These are phyloP conservation scores for Trichoderma atrobrunneum DNA, from an alignment of 2,329 filamentous ascomycete genomes.

Conservation along the genomic window DNA sequence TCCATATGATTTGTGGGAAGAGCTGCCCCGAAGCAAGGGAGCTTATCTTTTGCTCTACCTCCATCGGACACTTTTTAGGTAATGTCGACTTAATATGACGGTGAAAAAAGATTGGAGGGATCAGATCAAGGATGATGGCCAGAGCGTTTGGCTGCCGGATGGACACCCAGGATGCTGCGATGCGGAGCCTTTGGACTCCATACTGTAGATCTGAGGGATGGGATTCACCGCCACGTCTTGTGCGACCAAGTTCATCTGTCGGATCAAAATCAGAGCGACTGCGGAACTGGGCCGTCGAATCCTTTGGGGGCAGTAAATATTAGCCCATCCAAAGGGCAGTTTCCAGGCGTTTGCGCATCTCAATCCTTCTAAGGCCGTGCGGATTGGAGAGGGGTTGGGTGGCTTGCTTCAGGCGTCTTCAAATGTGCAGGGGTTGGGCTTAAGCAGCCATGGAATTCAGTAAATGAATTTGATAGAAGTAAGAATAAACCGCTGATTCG, in stretches of 20 bases:
- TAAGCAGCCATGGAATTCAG: background rate
- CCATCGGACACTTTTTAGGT: background rate
- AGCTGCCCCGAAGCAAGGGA: background rate
- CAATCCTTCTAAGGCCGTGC: background rate
- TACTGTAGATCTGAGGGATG: background rate
- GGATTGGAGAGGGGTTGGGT: background rate
- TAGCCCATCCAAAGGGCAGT: background rate
- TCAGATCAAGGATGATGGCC: background rate
- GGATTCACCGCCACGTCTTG: conserved; percentile 10
- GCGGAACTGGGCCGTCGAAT: background rate
- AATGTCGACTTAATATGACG: background rate
- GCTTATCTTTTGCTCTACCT: background rate
- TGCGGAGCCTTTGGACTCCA: conserved; percentile 3
- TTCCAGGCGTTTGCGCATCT: background rate
- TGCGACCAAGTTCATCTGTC: background rate
- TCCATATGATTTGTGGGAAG: background rate
- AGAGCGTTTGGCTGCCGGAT: background rate
- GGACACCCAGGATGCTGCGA: background rate
- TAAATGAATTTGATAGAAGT: background rate
- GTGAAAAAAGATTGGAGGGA: background rate
- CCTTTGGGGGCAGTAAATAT: background rate
- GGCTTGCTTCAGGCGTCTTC: background rate
- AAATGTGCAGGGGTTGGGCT: background rate
- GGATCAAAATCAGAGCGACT: background rate
- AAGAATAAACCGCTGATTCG: background rate